Conservation (phyloP, 768 basidiomycete genomes). For the Lentinula guzmanii region DNA sequence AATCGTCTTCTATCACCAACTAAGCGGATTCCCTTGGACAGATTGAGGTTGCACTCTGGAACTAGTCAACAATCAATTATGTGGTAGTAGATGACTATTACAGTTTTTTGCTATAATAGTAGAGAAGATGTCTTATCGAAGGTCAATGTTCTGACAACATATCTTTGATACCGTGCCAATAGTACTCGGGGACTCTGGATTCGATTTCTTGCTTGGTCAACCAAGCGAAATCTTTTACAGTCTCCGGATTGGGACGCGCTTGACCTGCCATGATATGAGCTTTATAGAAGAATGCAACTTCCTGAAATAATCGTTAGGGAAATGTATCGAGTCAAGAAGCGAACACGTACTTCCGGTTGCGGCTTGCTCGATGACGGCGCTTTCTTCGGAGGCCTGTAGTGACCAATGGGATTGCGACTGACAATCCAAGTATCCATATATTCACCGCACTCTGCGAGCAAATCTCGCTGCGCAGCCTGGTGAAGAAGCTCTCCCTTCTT, state of each 20-base stretch:
- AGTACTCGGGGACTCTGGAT: slow-evolving; percentile 55
- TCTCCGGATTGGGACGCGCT: slow-evolving; percentile 49
- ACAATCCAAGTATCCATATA: slow-evolving; percentile 94
- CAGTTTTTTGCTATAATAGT: not conserved
- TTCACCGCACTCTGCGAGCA: slow-evolving; percentile 67
- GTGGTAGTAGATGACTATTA: too few species aligned
- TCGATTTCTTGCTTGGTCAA: slow-evolving; percentile 89
- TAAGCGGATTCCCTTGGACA: too few species aligned
- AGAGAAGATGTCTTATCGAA: slow-evolving; percentile 2
- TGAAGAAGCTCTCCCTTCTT: slow-evolving; percentile 68
- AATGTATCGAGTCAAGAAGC: not conserved
- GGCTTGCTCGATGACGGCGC: slow-evolving; percentile 19
- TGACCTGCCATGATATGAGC: slow-evolving; percentile 91
- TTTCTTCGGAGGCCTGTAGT: slow-evolving; percentile 48
- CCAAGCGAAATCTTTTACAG: slow-evolving; percentile 82
- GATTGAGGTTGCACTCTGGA: too few species aligned
- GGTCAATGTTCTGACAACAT: slow-evolving; percentile 67
- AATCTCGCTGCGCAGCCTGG: slow-evolving; percentile 70
- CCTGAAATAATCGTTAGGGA: slow-evolving; percentile 33
- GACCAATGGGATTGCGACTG: slow-evolving; percentile 82
- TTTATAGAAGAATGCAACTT: slow-evolving; percentile 85
- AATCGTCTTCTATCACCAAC: too few species aligned
- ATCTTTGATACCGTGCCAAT: slow-evolving; percentile 76
- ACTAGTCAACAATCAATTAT: too few species aligned
- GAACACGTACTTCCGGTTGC: slow-evolving; percentile 30